Conservation (phyloP, 495 filamentous ascomycete species). For the Annulohypoxylon stygium region DNA sequence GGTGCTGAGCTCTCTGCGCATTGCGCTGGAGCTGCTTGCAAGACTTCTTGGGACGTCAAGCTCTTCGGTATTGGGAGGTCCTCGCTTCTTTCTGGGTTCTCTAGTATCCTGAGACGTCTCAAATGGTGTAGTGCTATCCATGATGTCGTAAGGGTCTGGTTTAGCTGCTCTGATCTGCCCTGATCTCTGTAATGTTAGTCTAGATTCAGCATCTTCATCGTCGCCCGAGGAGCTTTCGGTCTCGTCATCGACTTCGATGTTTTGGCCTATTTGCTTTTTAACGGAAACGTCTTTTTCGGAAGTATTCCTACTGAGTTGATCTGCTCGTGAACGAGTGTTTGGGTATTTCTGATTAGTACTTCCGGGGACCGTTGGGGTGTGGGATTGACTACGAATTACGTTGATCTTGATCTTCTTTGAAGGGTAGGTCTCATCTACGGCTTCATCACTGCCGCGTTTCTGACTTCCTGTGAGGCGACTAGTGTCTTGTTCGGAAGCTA, state of each 20-base stretch:
- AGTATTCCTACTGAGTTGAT: neutral
- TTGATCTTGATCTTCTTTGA: slow-evolving; percentile 35
- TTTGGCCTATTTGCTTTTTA: neutral
- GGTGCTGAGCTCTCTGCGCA: neutral
- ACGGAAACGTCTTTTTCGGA: neutral
- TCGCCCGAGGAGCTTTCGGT: slow-evolving; percentile 2
- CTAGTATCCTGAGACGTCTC: neutral
- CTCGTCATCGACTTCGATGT: neutral
- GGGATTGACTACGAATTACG: slow-evolving; percentile 14
- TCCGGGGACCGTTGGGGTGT: neutral
- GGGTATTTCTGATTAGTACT: neutral
- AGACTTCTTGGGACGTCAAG: neutral
- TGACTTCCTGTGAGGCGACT: neutral
- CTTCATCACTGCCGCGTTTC: slow-evolving; percentile 7
- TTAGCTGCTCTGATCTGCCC: neutral
- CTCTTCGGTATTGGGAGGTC: neutral
- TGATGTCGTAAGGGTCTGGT: slow-evolving; percentile 11
- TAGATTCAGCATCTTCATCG: neutral
- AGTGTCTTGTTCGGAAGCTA: neutral
- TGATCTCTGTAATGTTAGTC: neutral
- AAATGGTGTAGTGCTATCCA: neutral
- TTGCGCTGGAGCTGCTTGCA: neutral
- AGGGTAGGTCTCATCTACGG: neutral
- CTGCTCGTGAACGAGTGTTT: neutral
- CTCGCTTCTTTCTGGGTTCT: neutral